Conservation (phyloP, 352 stramenopile genomes). For the Nothophytophthora sp. region DNA sequence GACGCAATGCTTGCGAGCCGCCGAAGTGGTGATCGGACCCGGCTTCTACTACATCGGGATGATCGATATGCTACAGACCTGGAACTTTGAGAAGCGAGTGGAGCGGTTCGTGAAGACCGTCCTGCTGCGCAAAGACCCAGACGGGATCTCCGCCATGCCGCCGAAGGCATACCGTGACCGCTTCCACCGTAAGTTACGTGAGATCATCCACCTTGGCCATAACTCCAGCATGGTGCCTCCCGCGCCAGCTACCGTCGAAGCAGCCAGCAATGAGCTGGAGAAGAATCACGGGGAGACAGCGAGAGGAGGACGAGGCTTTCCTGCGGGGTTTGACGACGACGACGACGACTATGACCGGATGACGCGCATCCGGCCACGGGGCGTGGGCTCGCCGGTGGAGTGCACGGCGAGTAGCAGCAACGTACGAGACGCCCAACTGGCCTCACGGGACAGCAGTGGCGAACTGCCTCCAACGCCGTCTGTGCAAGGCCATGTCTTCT, state of each 20-base stretch:
- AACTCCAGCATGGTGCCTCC: conserved; percentile 37
- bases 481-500: no score
- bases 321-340: conserved; percentile 4
- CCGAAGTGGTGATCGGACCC: conserved; percentile 78
- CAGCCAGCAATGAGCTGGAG: background rate
- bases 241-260: conserved; percentile 6
- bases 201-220: conserved; percentile 72
- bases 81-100: conserved; percentile 67
- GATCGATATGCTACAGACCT: conserved; percentile 89
- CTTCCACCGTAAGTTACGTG: conserved; percentile 73
- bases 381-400: background rate
- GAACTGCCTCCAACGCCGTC: no score
- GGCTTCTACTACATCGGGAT: conserved; percentile 88
- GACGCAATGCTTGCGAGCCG: conserved; percentile 56
- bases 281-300: background rate
- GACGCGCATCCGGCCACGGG: conserved; percentile 22
- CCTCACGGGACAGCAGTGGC: no score
- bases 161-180: conserved; percentile 64
- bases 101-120: conserved; percentile 78
- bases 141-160: conserved; percentile 79
- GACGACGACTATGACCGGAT: conserved; percentile 26
- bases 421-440: no score
- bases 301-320: conserved; percentile 2
- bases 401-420: no score
- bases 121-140: conserved; percentile 61